A percentile compares a stretch with the other conserved stretches of the same genome.
Evolutionary conservation across 2,329 filamentous ascomycete species (phyloP).

Genomic region (Emydomyces testavorans): DNA sequence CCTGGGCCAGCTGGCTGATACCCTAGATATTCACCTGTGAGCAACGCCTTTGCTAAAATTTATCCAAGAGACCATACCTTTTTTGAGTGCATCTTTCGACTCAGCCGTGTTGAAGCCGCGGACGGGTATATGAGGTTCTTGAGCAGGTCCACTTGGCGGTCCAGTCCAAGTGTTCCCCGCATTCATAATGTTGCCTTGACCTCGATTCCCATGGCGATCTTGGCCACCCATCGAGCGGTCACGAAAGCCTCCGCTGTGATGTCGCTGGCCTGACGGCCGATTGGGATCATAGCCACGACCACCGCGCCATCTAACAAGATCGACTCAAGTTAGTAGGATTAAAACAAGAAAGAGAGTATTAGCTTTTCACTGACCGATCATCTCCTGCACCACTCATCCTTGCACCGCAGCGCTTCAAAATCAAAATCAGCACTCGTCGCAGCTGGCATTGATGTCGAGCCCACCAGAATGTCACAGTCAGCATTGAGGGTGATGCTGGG

Average conservation of each 20-base stretch:
- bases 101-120: constrained; percentile 36
- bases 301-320: constrained; percentile 30
- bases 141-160: constrained; percentile 16
- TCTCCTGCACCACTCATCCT: constrained; percentile 31
- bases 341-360: neutral
- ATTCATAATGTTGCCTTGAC: constrained; percentile 19
- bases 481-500: constrained; percentile 7
- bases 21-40: constrained; percentile 12
- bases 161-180: constrained; percentile 21
- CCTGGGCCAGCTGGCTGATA: constrained; percentile 21
- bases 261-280: constrained; percentile 30
- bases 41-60: neutral
- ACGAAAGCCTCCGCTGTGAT: constrained; percentile 21
- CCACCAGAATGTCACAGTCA: neutral
- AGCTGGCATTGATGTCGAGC: neutral
- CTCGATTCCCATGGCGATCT: constrained; percentile 24
- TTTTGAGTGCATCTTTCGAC: constrained; percentile 32
- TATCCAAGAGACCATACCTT: constrained; percentile 23
- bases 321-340: constrained; percentile 1
- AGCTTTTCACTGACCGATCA: constrained; percentile 25
- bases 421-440: neutral
- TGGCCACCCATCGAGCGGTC: constrained; percentile 24
- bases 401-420: constrained; percentile 14
- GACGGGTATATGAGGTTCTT: constrained; percentile 35
- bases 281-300: constrained; percentile 28